phyloP scores from a whole-genome alignment of 345 rosid species.

The Dovyalis caffra region DNA sequence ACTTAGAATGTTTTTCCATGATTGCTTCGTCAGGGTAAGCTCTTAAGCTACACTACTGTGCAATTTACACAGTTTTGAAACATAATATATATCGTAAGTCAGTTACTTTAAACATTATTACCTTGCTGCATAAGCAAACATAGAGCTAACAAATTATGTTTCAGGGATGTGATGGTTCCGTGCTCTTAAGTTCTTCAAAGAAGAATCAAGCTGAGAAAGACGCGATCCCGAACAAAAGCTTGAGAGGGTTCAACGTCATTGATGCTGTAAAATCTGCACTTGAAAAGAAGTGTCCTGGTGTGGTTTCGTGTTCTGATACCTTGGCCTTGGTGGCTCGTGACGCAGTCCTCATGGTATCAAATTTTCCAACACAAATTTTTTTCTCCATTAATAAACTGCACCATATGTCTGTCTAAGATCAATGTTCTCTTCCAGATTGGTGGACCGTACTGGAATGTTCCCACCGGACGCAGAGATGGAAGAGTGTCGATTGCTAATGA shows the following conservation, averaged over 20 bases:
- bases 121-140: background rate
- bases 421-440: conserved; percentile 29
- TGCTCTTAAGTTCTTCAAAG: conserved; percentile 40
- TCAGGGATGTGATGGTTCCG: conserved; percentile 60
- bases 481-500: conserved; percentile 38
- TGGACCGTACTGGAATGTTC: conserved; percentile 61
- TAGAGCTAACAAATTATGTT: background rate
- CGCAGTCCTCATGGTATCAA: conserved; percentile 35
- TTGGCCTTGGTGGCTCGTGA: conserved; percentile 39
- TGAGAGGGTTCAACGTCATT: conserved; percentile 49
- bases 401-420: no score
- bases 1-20: conserved; percentile 55
- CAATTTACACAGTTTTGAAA: background rate
- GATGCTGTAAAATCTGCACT: conserved; percentile 42
- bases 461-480: conserved; percentile 65
- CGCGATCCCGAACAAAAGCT: conserved; percentile 41
- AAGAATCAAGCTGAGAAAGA: conserved; percentile 46
- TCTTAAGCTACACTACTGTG: background rate
- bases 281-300: conserved; percentile 33
- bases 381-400: background rate
- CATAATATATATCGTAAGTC: background rate
- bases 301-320: conserved; percentile 38
- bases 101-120: no score
- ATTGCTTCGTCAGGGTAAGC: conserved; percentile 49
- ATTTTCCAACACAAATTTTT: no score